phyloP scores from a whole-genome alignment of 148 eudicot species.

The Camellia sinensis region DNA sequence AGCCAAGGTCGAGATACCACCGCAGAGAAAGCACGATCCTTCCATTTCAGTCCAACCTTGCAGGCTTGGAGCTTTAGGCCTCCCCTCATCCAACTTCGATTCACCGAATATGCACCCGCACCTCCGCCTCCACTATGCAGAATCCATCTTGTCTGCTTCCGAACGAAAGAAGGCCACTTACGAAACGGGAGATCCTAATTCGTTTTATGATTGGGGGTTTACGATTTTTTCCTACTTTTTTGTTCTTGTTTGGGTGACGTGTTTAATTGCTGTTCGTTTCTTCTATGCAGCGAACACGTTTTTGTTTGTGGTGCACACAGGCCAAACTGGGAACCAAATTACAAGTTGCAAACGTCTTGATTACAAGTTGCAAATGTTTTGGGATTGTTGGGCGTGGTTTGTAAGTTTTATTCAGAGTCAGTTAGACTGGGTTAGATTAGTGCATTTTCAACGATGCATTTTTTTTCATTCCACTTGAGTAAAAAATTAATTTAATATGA shows the following conservation, averaged over 20 bases:
- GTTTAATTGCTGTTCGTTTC: not conserved
- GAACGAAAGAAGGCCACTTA: not conserved
- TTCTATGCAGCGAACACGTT: not conserved
- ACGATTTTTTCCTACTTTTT: not conserved
- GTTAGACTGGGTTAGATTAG: too few relatives aligned
- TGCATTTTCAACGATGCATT: too few relatives aligned
- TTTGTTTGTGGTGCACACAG: too few relatives aligned
- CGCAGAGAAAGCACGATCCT: constrained; percentile 14
- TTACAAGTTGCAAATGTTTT: too few relatives aligned
- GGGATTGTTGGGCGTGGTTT: too few relatives aligned
- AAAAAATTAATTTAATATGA: too few relatives aligned
- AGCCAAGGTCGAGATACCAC: constrained; percentile 7
- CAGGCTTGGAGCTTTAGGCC: not conserved
- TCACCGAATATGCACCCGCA: not conserved
- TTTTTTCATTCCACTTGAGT: too few relatives aligned
- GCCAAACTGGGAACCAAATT: too few relatives aligned
- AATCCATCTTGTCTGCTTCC: not conserved
- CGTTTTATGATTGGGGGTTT: not conserved
- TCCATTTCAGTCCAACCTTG: constrained; percentile 12
- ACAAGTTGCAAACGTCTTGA: too few relatives aligned
- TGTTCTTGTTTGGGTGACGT: not conserved
- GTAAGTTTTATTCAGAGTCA: too few relatives aligned
- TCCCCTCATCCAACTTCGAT: not conserved
- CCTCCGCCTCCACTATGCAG: not conserved
- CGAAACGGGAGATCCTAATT: not conserved